Base-by-base conservation (phyloP, 495 filamentous ascomycete species). In the Rhizodiscina lignyota region DNA sequence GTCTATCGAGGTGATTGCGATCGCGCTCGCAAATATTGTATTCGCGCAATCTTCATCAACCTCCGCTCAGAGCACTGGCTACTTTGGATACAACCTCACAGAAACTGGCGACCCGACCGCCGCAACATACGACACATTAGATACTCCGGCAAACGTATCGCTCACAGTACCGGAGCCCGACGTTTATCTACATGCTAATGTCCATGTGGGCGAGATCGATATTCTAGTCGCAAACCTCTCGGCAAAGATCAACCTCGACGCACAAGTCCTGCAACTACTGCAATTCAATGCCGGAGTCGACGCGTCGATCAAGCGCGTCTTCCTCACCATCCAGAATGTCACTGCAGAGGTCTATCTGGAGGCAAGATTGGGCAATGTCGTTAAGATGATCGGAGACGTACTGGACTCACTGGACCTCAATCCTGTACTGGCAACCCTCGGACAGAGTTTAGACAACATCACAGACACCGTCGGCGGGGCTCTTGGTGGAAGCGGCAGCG, bases 221-320 rank as follows among this genome's bases (percentile, higher is more conserved):
- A 59, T 72, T 18, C 45, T 58, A 22, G 68, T 72, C 13, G 49
- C 61, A 33, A 73, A 73, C 49, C 55, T 73, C 38, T 70, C 67
- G 5, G 68, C 68, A 29, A 68, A 72, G 42, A 56, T 73, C 48
- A 73, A 73, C 50, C 50, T 73, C 24, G 65, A 68, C 39, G 67
- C 65, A 6, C 58, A 68, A 44, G 68, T 73, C 5, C 52, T 71
- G 32, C 58, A 60, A 34, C 55, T 72, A 21, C 60, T 73, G 23
- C 50, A 56, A 28, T 70, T 72, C 59, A 68, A 62, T 37, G 68
- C 68, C 6, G 68, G 68, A 18, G 68, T 73, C 8, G 60, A 63
- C 47, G 51, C 61, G 18, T 59, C 53, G 29, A 67, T 72, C 52
- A 61, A 68, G 46, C 51, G 59, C 17, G 68, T 73, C 27, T 24